Conservation (phyloP, 192 early-diverging fungal genomes). For the Entophlyctis helioformis region DNA sequence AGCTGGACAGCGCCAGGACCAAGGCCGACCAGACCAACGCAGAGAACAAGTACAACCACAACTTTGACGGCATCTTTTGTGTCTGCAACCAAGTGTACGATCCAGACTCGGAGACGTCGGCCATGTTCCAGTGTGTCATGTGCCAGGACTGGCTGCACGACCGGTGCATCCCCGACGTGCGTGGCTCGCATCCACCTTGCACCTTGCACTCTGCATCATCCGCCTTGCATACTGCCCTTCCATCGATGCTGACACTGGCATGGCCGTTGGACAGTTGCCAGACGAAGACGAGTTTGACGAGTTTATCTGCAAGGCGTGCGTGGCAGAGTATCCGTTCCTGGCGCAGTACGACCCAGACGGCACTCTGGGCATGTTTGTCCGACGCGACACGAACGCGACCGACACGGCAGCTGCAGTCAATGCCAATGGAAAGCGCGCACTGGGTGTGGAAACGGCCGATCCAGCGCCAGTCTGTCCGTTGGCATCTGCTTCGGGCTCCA, state of each 20-base stretch:
- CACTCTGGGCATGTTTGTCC: background rate
- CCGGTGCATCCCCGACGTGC: constrained; percentile 7
- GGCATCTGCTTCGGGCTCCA: too few relatives aligned
- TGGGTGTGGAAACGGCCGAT: too few relatives aligned
- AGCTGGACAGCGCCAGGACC: constrained; percentile 3
- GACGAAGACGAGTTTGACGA: constrained; percentile 46
- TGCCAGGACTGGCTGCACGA: constrained; percentile 60
- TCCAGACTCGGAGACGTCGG: constrained; percentile 50
- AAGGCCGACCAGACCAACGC: constrained; percentile 31
- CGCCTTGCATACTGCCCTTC: background rate
- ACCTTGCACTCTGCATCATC: background rate
- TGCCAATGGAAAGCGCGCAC: too few relatives aligned
- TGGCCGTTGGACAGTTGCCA: constrained; percentile 19
- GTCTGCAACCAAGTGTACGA: constrained; percentile 72
- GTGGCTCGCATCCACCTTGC: background rate
- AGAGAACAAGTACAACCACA: constrained; percentile 72
- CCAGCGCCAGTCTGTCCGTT: too few relatives aligned
- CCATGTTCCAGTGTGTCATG: constrained; percentile 75
- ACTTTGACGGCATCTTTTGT: constrained; percentile 76
- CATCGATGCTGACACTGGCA: background rate
- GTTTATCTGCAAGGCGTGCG: constrained; percentile 58
- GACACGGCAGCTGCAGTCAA: too few relatives aligned
- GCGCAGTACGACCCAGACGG: background rate
- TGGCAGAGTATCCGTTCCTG: constrained; percentile 14
- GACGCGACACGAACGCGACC: too few relatives aligned